Evolutionary conservation across 1,139 yeast species (phyloP), one percentile per base, ranked within the genome.

Genomic region (Wickerhamiella pararugosa): DNA sequence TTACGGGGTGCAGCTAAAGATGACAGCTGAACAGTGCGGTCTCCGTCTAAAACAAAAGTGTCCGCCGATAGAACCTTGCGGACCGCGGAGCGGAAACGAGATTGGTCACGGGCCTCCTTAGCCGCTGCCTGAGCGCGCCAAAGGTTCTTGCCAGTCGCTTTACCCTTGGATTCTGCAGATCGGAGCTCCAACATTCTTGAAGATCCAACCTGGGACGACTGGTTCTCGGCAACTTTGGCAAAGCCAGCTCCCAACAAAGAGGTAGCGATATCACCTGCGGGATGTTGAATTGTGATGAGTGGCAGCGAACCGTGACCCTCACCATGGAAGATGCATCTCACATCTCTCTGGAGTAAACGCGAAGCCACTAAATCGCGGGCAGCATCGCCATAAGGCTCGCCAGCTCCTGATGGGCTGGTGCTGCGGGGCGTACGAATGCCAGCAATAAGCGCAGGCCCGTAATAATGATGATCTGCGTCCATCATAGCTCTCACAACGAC

Each of bases 151-250:
- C 75, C 80, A 27, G 67, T 62, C 7, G 69, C 67, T 53, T 70
- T 76, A n/a, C 92, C 93, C 1, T 67, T 58, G 50, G 68, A 74
- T 57, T 81, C 94, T 26, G 80, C 75, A 45, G 66, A 70, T 57
- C 94, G 71, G 44, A 79, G 67, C 29, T 58, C 57, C 4, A 70
- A 54, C 87, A 83, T 81, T 36, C 65, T 65, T 33, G 68, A 61
- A 5, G 86, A 65, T 2, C 94, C 94, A 45, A 84, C 63, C 41
- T 75, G 56, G n/a, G 73, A 60, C 1, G 86, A 75, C 58, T 83
- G 94, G 90, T 93, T 80, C 57, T 83, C 94, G 25, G 78, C 75
- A 43, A 82, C 73, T 50, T 76, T 76, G 6, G 79, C 94, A 36
- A 76, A 67, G 7, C 95, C 95, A 46, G 66, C 68, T 47, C 71